Percentiles rank a stretch among this genome's conserved stretches.
Evolutionary conservation across 1,139 yeast genomes (phyloP).

Genomic region (Geotrichum carabidarum): DNA sequence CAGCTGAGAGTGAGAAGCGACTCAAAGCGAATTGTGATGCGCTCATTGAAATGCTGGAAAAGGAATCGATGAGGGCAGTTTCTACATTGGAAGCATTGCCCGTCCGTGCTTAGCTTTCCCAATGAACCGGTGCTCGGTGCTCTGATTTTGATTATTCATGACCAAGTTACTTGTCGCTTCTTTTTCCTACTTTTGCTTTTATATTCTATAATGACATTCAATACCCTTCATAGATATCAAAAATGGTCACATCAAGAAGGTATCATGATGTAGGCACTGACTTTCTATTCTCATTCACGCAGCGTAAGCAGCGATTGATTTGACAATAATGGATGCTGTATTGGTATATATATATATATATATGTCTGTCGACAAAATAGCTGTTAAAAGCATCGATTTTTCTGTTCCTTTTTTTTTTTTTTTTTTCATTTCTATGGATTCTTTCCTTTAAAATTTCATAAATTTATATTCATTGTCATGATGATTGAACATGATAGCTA

Average conservation of each 20-base stretch:
- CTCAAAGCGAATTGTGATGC: constrained; percentile 34
- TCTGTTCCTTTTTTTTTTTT: constrained; percentile 3
- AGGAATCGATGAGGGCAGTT: constrained; percentile 30
- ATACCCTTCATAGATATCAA: too few species aligned
- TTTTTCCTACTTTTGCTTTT: too few species aligned
- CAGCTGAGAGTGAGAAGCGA: constrained; percentile 32
- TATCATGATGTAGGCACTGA: too few species aligned
- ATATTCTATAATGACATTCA: too few species aligned
- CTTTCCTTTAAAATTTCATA: background rate
- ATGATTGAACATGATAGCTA: background rate
- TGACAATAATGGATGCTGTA: too few species aligned
- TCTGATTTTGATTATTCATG: too few species aligned
- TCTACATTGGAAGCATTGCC: constrained; percentile 13
- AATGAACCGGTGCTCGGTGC: too few species aligned
- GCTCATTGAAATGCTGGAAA: constrained; percentile 31
- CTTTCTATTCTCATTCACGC: too few species aligned
- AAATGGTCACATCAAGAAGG: too few species aligned
- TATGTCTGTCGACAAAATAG: background rate
- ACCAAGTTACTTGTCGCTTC: too few species aligned
- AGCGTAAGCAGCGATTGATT: too few species aligned
- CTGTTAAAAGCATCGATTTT: background rate
- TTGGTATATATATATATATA: background rate
- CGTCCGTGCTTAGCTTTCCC: constrained; percentile 8
- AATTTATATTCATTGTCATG: background rate
- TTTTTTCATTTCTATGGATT: background rate